Base-by-base conservation (phyloP, 306 rosid genomes). In the Trichosanthes truncata region DNA sequence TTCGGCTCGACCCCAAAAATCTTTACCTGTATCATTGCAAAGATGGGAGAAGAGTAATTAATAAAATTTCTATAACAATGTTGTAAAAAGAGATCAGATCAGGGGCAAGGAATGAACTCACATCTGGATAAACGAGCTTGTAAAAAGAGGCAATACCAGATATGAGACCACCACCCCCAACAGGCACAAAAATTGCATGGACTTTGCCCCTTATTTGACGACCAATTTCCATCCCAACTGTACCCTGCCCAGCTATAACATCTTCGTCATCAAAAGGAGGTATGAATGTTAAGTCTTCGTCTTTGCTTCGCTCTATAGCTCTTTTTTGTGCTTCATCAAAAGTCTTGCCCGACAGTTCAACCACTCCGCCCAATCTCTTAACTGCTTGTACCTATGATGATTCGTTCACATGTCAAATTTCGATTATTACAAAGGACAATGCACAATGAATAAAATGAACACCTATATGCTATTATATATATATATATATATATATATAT, bases 131-230 rank as follows among this genome's bases (percentile, higher is more conserved):
- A 66, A 95, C 91, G 81, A 92, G 89, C 94, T 95, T 95, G 56
- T 90, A 90, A 62, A 89, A 95, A 49, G 97, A 97, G 51, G 93
- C 99, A 81, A 95, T 89, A 49, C 99, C 99, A 79, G 99, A 91
- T 21, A 90, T 88, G 21, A 95, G 89, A 52, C 99, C 97, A 38
- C 99, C 99, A 26, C 97, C 97, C 11, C 99, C 99, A 23, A 95
- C 88, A 1, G 99, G 99, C 84, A 93, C 97, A 83, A 95, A 93
- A n/a, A 95, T 93, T 6, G 99, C 97, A 81, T 89, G 89, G 80
- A 93, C 8, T 2, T 93, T 90, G 66, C 83, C 87, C 62, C 81
- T 76, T 51, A 85, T 86, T 81, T 95, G 99, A 72, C 96, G 93
- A 35, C 86, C 79, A 82, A 93, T 83, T 84, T 95, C 97, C 99